Percentiles rank a stretch among this genome's conserved stretches.
Evolutionary conservation across 352 stramenopile species (phyloP).

Genomic region (Globisporangium echinulatum): DNA sequence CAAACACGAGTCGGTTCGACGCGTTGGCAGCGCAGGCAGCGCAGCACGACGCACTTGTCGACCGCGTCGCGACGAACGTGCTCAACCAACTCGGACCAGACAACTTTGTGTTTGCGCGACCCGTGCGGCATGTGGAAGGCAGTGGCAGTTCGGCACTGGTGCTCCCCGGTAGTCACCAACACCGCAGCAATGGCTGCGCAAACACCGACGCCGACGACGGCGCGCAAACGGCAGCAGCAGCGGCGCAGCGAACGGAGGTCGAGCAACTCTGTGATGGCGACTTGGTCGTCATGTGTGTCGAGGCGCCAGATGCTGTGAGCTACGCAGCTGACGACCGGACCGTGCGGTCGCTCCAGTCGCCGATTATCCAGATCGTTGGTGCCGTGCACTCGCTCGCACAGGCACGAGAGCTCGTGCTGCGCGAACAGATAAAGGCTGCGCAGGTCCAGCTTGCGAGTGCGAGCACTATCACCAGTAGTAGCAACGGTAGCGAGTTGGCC

Average conservation of each 20-base stretch:
- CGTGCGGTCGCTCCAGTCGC: constrained; percentile 13
- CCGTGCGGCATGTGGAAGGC: constrained; percentile 3
- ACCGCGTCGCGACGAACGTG: constrained; percentile 15
- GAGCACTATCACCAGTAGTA: not conserved
- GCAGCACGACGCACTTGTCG: constrained; percentile 6
- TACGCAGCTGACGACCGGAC: not conserved
- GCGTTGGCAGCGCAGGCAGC: not conserved
- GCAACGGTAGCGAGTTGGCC: not conserved
- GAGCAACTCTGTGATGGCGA: constrained; percentile 21
- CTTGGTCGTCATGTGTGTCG: constrained; percentile 25
- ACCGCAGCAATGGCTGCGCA: not conserved
- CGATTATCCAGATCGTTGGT: constrained; percentile 25
- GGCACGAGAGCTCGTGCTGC: constrained; percentile 14
- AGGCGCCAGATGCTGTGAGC: not conserved
- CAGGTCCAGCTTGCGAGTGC: not conserved
- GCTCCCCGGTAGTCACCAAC: not conserved
- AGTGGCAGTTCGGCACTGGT: not conserved
- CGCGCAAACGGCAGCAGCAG: too few relatives aligned
- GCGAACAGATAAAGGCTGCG: constrained; percentile 1
- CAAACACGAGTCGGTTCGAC: constrained; percentile 5
- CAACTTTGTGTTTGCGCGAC: constrained; percentile 66
- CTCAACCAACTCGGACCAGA: constrained; percentile 54
- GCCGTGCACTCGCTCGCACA: constrained; percentile 5
- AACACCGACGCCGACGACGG: not conserved
- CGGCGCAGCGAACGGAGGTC: not conserved